These are phyloP conservation scores for Craterostigma plantagineum DNA, from an alignment of 257 asterid species.

Conservation along the genomic window DNA sequence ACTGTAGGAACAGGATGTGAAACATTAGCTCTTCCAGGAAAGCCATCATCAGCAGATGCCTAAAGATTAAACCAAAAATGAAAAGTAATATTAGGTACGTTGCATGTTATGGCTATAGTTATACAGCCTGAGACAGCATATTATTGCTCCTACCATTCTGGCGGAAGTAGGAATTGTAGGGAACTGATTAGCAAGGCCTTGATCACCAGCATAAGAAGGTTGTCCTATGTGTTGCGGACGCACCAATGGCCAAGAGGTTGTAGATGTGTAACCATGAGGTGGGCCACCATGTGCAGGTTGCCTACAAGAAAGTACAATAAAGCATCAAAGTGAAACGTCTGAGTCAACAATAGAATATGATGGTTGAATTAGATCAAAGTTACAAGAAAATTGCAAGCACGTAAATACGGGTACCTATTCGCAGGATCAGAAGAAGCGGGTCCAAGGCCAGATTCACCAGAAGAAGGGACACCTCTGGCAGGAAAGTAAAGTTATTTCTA, in stretches of 20 bases:
- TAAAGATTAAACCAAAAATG: slow-evolving; percentile 7
- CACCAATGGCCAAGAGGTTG: slow-evolving; percentile 55
- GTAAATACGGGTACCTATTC: slow-evolving; percentile 31
- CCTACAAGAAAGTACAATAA: slow-evolving; percentile 18
- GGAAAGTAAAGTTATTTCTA: slow-evolving; percentile 1
- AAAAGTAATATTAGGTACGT: no score
- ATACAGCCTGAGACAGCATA: no score
- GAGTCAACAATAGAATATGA: slow-evolving; percentile 1
- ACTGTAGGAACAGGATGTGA: slow-evolving; percentile 23
- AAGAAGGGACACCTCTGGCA: slow-evolving; percentile 42
- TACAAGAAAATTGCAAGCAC: slow-evolving; percentile 7
- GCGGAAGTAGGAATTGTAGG: slow-evolving; percentile 21
- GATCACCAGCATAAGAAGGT: slow-evolving; percentile 34
- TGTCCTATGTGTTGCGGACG: slow-evolving; percentile 39
- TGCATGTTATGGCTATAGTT: no score
- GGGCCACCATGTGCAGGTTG: slow-evolving; percentile 28
- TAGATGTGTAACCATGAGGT: slow-evolving; percentile 25
- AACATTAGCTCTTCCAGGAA: slow-evolving; percentile 24
- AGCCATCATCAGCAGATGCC: slow-evolving; percentile 26
- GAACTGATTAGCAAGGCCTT: slow-evolving; percentile 38
- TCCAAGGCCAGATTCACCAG: slow-evolving; percentile 41
- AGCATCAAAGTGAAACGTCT: neutral
- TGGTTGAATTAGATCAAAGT: slow-evolving; percentile 1
- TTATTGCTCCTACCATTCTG: neutral
- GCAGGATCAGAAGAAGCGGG: slow-evolving; percentile 48